These are phyloP conservation scores for Xylaria palmicola DNA, from an alignment of 495 filamentous ascomycete genomes.

Conservation along the genomic window DNA sequence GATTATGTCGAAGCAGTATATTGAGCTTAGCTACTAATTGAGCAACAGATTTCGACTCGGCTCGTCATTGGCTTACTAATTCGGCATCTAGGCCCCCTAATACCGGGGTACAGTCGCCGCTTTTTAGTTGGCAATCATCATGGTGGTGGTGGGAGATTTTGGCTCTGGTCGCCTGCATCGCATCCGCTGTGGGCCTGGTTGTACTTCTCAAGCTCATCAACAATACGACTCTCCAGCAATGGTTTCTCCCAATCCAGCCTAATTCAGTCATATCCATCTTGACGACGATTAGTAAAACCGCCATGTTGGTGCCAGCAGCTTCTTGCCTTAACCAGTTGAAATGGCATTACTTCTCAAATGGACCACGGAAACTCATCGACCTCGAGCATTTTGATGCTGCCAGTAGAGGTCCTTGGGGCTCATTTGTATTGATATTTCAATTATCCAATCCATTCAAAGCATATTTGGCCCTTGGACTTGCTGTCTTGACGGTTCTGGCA, in stretches of 20 bases:
- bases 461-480: no score
- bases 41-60: no score
- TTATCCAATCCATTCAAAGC: no score
- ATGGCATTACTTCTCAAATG: slow-evolving; percentile 10
- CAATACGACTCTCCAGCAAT: not conserved
- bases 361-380: slow-evolving; percentile 34
- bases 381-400: slow-evolving; percentile 44
- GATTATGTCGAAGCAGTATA: no score
- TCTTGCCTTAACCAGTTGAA: slow-evolving; percentile 10
- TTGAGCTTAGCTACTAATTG: no score
- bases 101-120: no score
- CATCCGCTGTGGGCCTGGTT: not conserved
- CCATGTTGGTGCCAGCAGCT: not conserved
- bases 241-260: not conserved
- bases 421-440: no score
- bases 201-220: not conserved
- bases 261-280: slow-evolving; percentile 2
- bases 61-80: no score
- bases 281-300: not conserved
- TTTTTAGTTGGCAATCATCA: no score
- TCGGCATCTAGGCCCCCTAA: no score
- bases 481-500: no score
- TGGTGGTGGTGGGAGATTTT: slow-evolving; percentile 1
- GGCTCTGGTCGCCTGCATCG: not conserved
- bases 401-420: slow-evolving; percentile 19